Percentiles rank a stretch among this genome's conserved stretches.
Evolutionary conservation across 805 yeast genomes (phyloP).

Genomic region (Candida loeiensis): DNA sequence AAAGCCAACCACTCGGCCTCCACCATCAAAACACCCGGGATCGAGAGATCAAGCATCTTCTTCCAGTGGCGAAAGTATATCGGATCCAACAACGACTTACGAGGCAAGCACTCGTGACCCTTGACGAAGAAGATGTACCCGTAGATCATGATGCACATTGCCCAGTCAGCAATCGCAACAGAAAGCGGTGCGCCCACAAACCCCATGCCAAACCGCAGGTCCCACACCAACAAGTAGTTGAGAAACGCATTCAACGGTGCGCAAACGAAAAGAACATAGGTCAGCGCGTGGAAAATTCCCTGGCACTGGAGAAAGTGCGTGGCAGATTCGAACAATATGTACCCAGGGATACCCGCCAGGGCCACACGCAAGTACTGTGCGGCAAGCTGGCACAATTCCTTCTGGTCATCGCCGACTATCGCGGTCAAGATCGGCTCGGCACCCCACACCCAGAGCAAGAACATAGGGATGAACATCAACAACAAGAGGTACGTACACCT

Average conservation of each 20-base stretch:
- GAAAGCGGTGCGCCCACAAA: conserved; percentile 76
- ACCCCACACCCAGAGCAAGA: conserved; percentile 57
- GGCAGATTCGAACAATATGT: conserved; percentile 65
- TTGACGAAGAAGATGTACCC: conserved; percentile 43
- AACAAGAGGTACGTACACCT: conserved; percentile 59
- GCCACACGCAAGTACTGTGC: conserved; percentile 53
- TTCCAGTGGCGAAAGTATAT: conserved; percentile 52
- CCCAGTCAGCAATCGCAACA: conserved; percentile 65
- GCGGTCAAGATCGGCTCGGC: conserved; percentile 46
- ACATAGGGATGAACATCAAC: conserved; percentile 51
- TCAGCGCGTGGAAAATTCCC: conserved; percentile 77
- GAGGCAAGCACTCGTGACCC: conserved; percentile 46
- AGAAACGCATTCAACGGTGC: conserved; percentile 71
- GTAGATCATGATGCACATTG: conserved; percentile 59
- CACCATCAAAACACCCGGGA: conserved; percentile 76
- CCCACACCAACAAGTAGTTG: conserved; percentile 72
- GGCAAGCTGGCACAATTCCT: conserved; percentile 46
- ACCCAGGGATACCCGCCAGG: conserved; percentile 69
- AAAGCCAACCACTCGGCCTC: conserved; percentile 78
- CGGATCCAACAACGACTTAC: conserved; percentile 20
- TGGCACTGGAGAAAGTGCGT: conserved; percentile 74
- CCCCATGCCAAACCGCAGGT: conserved; percentile 51
- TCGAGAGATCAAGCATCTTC: conserved; percentile 58
- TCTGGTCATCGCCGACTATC: conserved; percentile 13
- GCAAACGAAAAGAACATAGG: conserved; percentile 63